phyloP scores from a whole-genome alignment of 139 green algal genomes.

The Picochlorum sp. region DNA sequence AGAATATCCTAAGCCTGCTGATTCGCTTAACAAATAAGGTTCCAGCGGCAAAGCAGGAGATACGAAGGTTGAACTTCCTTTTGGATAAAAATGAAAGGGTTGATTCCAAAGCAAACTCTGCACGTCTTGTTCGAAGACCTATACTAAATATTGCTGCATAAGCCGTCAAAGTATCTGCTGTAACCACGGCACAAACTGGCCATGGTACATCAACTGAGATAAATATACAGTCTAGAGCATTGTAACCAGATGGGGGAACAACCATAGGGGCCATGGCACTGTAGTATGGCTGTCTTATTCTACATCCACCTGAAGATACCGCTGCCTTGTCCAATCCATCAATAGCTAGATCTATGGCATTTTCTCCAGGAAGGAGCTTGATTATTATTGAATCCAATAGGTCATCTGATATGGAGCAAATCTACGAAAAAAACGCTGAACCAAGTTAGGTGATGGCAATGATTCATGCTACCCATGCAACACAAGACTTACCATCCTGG shows the following conservation, averaged over 20 bases:
- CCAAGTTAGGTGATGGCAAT: too few relatives aligned
- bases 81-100: background rate
- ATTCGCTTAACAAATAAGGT: too few relatives aligned
- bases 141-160: conserved; percentile 6
- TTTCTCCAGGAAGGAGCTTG: too few relatives aligned
- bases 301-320: background rate
- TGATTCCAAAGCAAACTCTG: background rate
- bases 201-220: background rate
- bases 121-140: background rate
- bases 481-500: too few relatives aligned
- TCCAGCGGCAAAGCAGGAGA: too few relatives aligned
- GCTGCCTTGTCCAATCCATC: background rate
- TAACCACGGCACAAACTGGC: background rate
- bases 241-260: background rate
- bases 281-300: background rate
- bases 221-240: background rate
- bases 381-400: too few relatives aligned
- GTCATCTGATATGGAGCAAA: too few relatives aligned
- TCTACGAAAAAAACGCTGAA: too few relatives aligned
- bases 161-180: background rate
- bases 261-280: background rate
- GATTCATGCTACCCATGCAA: too few relatives aligned
- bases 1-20: too few relatives aligned
- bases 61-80: too few relatives aligned
- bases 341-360: background rate